Base-by-base conservation (phyloP, 352 stramenopile species). In the Pythium vanterpoolii region DNA sequence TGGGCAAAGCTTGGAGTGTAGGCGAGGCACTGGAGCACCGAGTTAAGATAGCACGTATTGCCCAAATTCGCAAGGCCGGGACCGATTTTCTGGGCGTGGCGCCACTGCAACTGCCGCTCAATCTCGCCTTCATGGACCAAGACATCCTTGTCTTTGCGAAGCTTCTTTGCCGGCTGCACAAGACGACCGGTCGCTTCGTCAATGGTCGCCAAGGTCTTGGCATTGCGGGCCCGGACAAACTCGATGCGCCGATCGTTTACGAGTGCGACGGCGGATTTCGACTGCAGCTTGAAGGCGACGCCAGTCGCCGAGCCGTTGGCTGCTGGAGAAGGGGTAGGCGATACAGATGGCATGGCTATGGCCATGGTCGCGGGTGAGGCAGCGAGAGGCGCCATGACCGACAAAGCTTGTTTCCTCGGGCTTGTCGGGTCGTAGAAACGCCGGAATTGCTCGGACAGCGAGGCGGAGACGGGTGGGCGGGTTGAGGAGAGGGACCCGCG, bases 11-110 rank as follows among this genome's bases (percentile, higher is more conserved):
- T 75, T 19, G 84, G 84, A 63, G 84, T 91, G 66, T 94, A 92
- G 42, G 61, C 62, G 27, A 94, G 74, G 63, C 90, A 98, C 66
- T 98, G 92, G 66, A 98, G 73, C 67, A 90, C 84, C 50, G 92
- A 95, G 73, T 98, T 98, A 57, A 98, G 81, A 74, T 97, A 98
- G 76, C 93, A 98, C 62, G 93, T 98, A 74, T 98, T 98, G 68
- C 93, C 93, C 23, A 98, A 74, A 69, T 98, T 98, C 45, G 81
- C 79, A 46, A 94, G 75, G 11, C 84, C 84, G 2, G 84, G 84
- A 9, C 84, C 84, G 56, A 94, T 91, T 68, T 90, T 92, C 46
- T 78, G 72, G 28, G 84, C 78, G 28, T 83, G 62, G 30, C 77
- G 69, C 84, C 84, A 94, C 19, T 28, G 21, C 43, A 90, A 62